Percentiles rank a stretch among this genome's conserved stretches.
phyloP scores from a whole-genome alignment of 257 asterid genomes.

The Anisodus tanguticus region DNA sequence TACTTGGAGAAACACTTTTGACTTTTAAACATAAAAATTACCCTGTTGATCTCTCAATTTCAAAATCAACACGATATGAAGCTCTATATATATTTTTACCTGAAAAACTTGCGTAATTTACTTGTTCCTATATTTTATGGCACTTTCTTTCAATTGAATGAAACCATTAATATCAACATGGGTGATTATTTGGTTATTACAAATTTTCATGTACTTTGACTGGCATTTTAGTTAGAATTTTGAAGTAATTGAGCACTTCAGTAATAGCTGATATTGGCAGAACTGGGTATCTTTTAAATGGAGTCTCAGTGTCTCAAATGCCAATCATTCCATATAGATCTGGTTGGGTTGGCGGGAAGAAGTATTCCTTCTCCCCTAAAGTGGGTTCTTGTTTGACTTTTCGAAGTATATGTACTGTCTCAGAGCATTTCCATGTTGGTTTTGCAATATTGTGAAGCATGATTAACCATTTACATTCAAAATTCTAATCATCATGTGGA shows the following conservation, averaged over 20 bases:
- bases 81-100: background rate
- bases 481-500: background rate
- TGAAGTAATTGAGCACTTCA: conserved; percentile 15
- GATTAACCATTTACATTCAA: conserved; percentile 10
- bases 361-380: background rate
- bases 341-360: background rate
- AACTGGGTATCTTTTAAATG: background rate
- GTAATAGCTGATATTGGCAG: conserved; percentile 16
- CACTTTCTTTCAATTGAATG: background rate
- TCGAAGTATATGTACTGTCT: background rate
- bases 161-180: conserved; percentile 16
- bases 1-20: conserved; percentile 11
- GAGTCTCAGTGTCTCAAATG: background rate
- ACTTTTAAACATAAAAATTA: background rate
- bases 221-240: background rate
- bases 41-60: background rate
- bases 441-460: conserved; percentile 1
- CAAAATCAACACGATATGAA: conserved; percentile 22
- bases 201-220: background rate
- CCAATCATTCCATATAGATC: background rate
- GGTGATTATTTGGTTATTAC: conserved; percentile 9
- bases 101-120: background rate
- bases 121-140: background rate
- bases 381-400: conserved; percentile 8
- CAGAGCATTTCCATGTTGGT: conserved; percentile 19